Evolutionary conservation across 2,329 filamentous ascomycete genomes (phyloP), one percentile per base, ranked within the genome.

Genomic region (Arthroderma uncinatum): DNA sequence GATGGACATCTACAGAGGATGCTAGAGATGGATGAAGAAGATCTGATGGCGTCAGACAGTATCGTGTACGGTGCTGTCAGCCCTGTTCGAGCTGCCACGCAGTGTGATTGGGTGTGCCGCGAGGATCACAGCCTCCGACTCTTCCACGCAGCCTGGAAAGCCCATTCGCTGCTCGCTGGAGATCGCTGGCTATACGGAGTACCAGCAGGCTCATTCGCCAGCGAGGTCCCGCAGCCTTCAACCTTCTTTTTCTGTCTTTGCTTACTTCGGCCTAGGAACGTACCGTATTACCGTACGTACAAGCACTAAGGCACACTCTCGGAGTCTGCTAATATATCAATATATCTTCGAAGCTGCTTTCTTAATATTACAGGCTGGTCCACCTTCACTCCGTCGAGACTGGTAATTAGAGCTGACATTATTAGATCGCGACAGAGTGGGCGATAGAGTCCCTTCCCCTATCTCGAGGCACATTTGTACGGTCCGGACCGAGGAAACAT

Each of bases 51-150:
- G 42, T 50, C 44, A 25, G n/a, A 2, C 44, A 4, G 44, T 50
- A 50, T 44, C 44, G 44, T 16, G 23, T n/a, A 50, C 28, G 7
- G 44, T 28, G 25, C 28, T 33, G 44, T 50, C 44, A 50, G 44
- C 44, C 44, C 44, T 50, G 44, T 30, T 33, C 12, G 25, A 30
- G 39, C 39, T 16, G 39, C 39, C 6, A n/a, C 39, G 16, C n/a
- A 4, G 44, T 33, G 44, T 33, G 44, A 50, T 50, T 50, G 44
- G 44, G 25, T 25, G 25, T 50, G 44, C 25, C n/a, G 44, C 44
- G 44, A 50, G 44, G 44, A 50, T 50, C 44, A 50, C 25, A 50
- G 44, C 44, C 44, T 30, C 25, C 40, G 10, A 28, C 40, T 44
- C 10, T 10, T 25, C 40, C 40, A 44, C 10, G 40, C 23, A 44